These are phyloP conservation scores for Penicillium olsonii DNA, from an alignment of 2,329 filamentous ascomycete species.

Conservation along the genomic window DNA sequence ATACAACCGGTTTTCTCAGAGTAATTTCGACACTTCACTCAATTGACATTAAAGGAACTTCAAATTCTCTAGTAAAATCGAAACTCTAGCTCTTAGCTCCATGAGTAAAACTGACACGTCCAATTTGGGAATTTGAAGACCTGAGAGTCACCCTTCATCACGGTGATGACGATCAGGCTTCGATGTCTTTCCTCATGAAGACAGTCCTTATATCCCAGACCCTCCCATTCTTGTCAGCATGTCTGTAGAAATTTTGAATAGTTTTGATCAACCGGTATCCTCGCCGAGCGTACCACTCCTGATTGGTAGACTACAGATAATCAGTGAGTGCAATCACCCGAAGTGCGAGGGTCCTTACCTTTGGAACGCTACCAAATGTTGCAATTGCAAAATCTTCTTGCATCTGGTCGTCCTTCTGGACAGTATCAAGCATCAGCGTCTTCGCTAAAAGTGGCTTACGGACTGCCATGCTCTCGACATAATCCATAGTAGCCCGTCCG, in stretches of 20 bases:
- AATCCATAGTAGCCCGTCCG: conserved; percentile 24
- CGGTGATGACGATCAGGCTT: too few species aligned
- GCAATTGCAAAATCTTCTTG: conserved; percentile 18
- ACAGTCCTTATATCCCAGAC: conserved; percentile 19
- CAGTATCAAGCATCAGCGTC: conserved; percentile 22
- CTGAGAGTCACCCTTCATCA: too few species aligned
- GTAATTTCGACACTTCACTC: neutral
- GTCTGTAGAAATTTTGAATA: conserved; percentile 18
- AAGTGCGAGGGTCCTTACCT: conserved; percentile 8
- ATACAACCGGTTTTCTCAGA: neutral
- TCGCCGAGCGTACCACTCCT: conserved; percentile 25
- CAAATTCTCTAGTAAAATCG: too few species aligned
- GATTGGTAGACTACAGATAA: conserved; percentile 12
- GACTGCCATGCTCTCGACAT: conserved; percentile 21
- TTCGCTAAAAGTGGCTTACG: conserved; percentile 16
- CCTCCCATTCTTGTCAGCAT: conserved; percentile 14
- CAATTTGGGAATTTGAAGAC: too few species aligned
- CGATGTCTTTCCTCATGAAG: conserved; percentile 26
- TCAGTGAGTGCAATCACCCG: neutral
- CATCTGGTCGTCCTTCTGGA: conserved; percentile 18
- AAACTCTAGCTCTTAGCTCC: too few species aligned
- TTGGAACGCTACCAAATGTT: conserved; percentile 13
- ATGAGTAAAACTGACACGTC: too few species aligned
- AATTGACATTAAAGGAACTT: too few species aligned
- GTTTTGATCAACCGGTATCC: conserved; percentile 21